These are phyloP conservation scores for Kurtzmaniella quercitrusa DNA, from an alignment of 1,139 yeast genomes.

Conservation along the genomic window DNA sequence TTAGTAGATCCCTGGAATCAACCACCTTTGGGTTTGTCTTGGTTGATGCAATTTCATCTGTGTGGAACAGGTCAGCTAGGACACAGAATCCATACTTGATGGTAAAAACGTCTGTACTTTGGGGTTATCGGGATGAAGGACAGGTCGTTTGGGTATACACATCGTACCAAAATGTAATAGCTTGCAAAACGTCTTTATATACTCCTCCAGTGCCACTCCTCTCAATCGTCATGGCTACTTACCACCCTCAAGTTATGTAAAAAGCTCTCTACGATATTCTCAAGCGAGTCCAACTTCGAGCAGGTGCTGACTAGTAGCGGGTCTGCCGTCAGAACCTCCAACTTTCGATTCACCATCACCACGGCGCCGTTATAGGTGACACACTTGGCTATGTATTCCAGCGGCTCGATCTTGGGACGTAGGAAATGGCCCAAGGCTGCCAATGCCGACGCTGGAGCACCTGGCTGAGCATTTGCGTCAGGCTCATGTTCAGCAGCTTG, in stretches of 20 bases:
- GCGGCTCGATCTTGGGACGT: constrained; percentile 31
- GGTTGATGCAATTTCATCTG: too few relatives aligned
- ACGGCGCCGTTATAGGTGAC: constrained; percentile 37
- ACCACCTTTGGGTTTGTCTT: too few relatives aligned
- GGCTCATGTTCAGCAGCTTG: constrained; percentile 8
- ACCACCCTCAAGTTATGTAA: constrained; percentile 7
- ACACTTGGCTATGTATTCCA: constrained; percentile 43
- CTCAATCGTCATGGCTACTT: background rate
- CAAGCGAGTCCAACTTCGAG: constrained; percentile 42
- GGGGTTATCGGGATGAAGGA: too few relatives aligned
- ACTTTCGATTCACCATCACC: constrained; percentile 40
- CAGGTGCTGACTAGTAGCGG: constrained; percentile 42
- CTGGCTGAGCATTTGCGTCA: constrained; percentile 2
- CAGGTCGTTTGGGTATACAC: too few relatives aligned
- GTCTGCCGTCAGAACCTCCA: constrained; percentile 42
- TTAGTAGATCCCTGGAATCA: too few relatives aligned
- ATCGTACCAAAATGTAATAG: too few relatives aligned
- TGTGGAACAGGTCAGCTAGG: too few relatives aligned
- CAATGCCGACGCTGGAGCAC: constrained; percentile 13
- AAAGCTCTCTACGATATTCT: constrained; percentile 12
- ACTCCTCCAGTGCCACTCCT: too few relatives aligned
- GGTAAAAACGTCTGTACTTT: too few relatives aligned
- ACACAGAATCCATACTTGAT: too few relatives aligned
- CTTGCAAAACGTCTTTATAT: too few relatives aligned
- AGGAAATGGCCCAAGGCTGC: constrained; percentile 27